These are phyloP conservation scores for Alternaria longipes DNA, from an alignment of 2,329 filamentous ascomycete species.

Conservation along the genomic window DNA sequence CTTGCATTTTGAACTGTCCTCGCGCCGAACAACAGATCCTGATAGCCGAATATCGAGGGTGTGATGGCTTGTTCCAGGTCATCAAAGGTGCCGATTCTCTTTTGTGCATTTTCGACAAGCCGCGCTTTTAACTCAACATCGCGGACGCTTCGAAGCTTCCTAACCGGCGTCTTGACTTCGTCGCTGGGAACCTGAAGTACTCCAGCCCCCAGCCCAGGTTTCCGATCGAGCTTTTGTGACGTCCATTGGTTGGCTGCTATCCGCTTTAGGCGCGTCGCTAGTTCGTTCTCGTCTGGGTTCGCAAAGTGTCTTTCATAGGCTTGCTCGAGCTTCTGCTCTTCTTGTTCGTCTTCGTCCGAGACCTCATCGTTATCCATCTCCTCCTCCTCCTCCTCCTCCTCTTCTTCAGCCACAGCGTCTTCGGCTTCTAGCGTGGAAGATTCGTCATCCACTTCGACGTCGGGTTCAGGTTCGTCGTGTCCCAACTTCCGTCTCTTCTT, in stretches of 20 bases:
- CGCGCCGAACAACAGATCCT: conserved; percentile 79
- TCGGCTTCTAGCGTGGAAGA: neutral
- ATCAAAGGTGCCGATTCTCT: conserved; percentile 62
- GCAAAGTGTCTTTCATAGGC: conserved; percentile 86
- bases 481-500: conserved; percentile 65
- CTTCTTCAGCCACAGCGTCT: conserved; percentile 9
- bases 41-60: conserved; percentile 80
- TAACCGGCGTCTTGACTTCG: conserved; percentile 24
- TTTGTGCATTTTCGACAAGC: conserved; percentile 41
- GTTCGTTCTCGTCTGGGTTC: conserved; percentile 68
- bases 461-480: conserved; percentile 14
- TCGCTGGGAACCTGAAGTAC: conserved; percentile 38
- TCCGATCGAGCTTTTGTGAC: conserved; percentile 47
- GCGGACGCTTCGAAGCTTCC: conserved; percentile 34
- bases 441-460: conserved; percentile 19
- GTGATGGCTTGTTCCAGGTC: conserved; percentile 71
- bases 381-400: conserved; percentile 18
- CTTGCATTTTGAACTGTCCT: conserved; percentile 74
- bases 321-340: conserved; percentile 57
- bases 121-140: conserved; percentile 47
- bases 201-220: conserved; percentile 35
- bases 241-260: conserved; percentile 61
- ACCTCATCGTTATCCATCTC: conserved; percentile 23
- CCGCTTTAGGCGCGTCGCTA: conserved; percentile 62
- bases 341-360: conserved; percentile 50